Percentiles rank a stretch among this genome's conserved stretches.
Conservation (phyloP, 2,329 filamentous ascomycete genomes). For the Microsporum canis region DNA sequence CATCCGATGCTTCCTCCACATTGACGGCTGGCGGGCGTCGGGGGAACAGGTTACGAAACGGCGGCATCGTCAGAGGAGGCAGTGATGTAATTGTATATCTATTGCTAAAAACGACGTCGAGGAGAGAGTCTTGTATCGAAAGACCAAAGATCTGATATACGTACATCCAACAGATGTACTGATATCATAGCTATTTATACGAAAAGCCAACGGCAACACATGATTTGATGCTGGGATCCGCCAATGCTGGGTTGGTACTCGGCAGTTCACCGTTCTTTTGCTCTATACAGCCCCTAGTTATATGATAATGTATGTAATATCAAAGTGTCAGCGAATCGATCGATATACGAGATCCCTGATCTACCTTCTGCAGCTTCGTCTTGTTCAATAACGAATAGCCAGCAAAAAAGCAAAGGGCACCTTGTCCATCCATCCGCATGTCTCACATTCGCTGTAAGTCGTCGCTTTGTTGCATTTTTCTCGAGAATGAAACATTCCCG, state of each 20-base stretch:
- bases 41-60: conserved; percentile 60
- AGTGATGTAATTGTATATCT: not conserved
- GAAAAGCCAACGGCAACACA: no score
- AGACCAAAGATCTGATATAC: not conserved
- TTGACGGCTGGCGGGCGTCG: conserved; percentile 37
- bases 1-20: conserved; percentile 14
- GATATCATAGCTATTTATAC: no score
- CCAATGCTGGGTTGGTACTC: no score
- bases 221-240: no score
- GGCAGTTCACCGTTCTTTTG: no score
- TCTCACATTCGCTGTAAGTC: not conserved
- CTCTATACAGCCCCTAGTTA: no score
- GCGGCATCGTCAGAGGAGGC: conserved; percentile 42
- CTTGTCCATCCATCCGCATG: not conserved
- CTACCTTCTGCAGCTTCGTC: no score
- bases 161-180: not conserved
- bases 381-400: no score
- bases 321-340: no score
- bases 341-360: no score
- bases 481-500: not conserved
- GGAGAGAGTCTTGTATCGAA: not conserved
- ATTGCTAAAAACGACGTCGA: not conserved
- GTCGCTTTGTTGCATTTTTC: not conserved
- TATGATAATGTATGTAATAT: no score
- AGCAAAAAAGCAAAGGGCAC: no score